These are phyloP conservation scores for Curvularia sp. DNA, from an alignment of 2,329 filamentous ascomycete genomes.

Conservation along the genomic window DNA sequence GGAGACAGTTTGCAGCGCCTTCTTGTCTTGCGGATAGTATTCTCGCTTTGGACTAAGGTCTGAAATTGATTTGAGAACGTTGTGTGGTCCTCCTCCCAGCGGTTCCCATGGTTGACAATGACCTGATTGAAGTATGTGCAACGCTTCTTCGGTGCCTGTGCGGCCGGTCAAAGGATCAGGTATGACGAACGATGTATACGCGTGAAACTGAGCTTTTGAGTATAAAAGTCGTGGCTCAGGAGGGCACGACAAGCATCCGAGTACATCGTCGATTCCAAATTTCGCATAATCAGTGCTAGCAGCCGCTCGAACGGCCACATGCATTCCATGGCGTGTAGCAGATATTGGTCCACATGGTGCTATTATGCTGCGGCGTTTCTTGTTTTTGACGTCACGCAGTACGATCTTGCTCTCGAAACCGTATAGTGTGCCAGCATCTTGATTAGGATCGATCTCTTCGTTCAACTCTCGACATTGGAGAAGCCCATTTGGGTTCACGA, in stretches of 20 bases:
- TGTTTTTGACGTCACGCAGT: slow-evolving; percentile 54
- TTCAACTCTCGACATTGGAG: slow-evolving; percentile 60
- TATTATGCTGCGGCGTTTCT: slow-evolving; percentile 58
- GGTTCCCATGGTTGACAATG: slow-evolving; percentile 51
- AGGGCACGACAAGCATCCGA: slow-evolving; percentile 64
- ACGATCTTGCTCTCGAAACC: slow-evolving; percentile 66
- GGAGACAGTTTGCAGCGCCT: slow-evolving; percentile 51
- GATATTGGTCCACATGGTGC: slow-evolving; percentile 56
- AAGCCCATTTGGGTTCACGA: slow-evolving; percentile 53
- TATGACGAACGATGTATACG: slow-evolving; percentile 59
- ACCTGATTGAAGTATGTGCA: slow-evolving; percentile 57
- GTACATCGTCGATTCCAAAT: slow-evolving; percentile 61
- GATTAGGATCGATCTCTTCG: slow-evolving; percentile 58
- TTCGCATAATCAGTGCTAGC: slow-evolving; percentile 50
- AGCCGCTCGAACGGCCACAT: slow-evolving; percentile 52
- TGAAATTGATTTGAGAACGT: slow-evolving; percentile 34
- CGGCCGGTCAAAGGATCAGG: slow-evolving; percentile 57
- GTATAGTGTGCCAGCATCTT: slow-evolving; percentile 66
- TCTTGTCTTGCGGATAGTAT: slow-evolving; percentile 55
- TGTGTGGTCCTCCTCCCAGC: not conserved
- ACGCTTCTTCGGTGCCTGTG: slow-evolving; percentile 63
- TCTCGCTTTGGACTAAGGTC: slow-evolving; percentile 44
- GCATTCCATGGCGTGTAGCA: slow-evolving; percentile 46
- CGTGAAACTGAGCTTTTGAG: slow-evolving; percentile 65
- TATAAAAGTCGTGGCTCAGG: slow-evolving; percentile 63